A percentile compares a stretch with the other conserved stretches of the same genome.
These are phyloP conservation scores for Pythium pectinolyticum DNA, from an alignment of 352 stramenopile genomes.

Conservation along the genomic window DNA sequence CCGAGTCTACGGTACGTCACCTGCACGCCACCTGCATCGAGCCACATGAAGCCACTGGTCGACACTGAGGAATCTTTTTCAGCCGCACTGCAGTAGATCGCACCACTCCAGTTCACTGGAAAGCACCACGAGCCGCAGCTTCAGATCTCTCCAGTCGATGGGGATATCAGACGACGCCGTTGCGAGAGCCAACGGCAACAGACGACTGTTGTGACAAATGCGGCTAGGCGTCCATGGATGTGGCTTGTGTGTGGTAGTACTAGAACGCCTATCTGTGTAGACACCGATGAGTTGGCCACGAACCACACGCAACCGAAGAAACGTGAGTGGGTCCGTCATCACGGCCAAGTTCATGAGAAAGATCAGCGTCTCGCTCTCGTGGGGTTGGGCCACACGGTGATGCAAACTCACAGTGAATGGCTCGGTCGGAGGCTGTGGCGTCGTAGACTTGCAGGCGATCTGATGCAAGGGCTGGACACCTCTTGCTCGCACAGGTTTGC, in stretches of 20 bases:
- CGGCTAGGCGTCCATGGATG: too few species aligned
- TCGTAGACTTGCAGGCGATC: neutral
- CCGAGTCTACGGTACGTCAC: too few species aligned
- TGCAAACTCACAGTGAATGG: neutral
- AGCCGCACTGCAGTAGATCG: slow-evolving; percentile 14
- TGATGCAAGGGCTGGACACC: neutral
- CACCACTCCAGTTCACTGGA: slow-evolving; percentile 17
- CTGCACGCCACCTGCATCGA: too few species aligned
- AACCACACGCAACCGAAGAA: slow-evolving; percentile 2
- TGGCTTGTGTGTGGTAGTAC: too few species aligned
- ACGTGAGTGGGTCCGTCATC: slow-evolving; percentile 17
- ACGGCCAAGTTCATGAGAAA: slow-evolving; percentile 17
- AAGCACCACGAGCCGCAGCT: neutral
- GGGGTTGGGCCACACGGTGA: neutral
- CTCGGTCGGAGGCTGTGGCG: too few species aligned
- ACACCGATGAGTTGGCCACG: neutral
- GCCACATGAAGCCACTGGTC: too few species aligned
- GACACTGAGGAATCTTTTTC: too few species aligned
- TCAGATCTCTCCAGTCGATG: slow-evolving; percentile 1
- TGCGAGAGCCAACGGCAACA: neutral
- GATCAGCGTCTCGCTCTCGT: neutral
- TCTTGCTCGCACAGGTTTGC: neutral
- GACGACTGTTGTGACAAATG: too few species aligned
- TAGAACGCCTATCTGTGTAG: too few species aligned
- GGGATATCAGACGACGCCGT: neutral